Conservation (phyloP, 148 eudicot species). For the Gaultheria prostrata region DNA sequence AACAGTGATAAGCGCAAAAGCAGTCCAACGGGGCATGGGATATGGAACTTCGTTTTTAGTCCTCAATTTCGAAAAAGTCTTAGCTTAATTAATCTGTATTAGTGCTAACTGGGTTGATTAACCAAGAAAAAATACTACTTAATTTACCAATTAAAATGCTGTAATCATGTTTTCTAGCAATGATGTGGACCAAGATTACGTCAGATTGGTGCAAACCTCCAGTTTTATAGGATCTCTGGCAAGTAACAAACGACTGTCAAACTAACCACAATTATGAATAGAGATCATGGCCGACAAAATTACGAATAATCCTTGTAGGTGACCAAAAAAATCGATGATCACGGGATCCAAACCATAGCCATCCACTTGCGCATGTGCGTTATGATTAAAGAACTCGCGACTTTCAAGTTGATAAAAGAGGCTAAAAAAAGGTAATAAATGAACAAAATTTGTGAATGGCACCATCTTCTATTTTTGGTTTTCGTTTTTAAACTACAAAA, state of each 20-base stretch:
- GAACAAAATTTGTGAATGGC: background rate
- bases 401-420: background rate
- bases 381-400: background rate
- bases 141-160: background rate
- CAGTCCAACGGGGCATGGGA: background rate
- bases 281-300: background rate
- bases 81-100: background rate
- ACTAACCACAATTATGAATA: background rate
- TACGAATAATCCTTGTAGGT: background rate
- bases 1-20: background rate
- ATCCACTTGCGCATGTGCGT: background rate
- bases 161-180: background rate
- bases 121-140: background rate
- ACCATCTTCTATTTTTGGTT: background rate
- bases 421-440: background rate
- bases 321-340: background rate
- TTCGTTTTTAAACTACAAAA: background rate
- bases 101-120: background rate
- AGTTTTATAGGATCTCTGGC: background rate
- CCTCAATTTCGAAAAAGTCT: slow-evolving; percentile 10
- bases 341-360: background rate
- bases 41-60: background rate
- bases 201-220: background rate
- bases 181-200: background rate
- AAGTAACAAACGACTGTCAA: background rate